Conservation (phyloP, 305 asterid genomes). For the Fraxinus dipetala region DNA sequence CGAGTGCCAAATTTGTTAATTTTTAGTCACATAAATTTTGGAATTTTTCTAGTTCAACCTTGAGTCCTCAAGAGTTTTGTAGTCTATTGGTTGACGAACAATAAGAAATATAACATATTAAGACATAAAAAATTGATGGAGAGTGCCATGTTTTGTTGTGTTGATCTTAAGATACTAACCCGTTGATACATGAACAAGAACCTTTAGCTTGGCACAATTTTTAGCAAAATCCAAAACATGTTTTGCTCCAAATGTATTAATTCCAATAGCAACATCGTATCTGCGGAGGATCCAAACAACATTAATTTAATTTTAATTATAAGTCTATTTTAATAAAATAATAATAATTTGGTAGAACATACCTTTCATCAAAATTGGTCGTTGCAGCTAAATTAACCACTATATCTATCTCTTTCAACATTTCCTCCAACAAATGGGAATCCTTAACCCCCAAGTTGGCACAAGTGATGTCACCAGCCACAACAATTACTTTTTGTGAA, state of each 20-base stretch:
- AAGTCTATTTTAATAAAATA: neutral
- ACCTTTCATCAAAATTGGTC: conserved; percentile 50
- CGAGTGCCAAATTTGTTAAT: neutral
- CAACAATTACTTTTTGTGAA: neutral
- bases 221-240: conserved; percentile 43
- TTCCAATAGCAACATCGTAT: conserved; percentile 37
- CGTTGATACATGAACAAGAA: conserved; percentile 46
- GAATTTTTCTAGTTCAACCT: neutral
- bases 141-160: neutral
- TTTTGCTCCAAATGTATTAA: conserved; percentile 43
- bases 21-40: neutral
- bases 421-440: neutral
- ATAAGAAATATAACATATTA: no score
- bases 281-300: conserved; percentile 6
- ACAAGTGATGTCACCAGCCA: conserved; percentile 28
- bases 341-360: neutral
- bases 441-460: conserved; percentile 36
- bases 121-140: neutral
- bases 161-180: conserved; percentile 29
- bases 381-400: conserved; percentile 49
- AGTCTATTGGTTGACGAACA: neutral
- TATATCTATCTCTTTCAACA: conserved; percentile 36
- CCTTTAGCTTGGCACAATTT: conserved; percentile 31
- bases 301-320: neutral
- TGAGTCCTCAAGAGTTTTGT: neutral